Evolutionary conservation across 108 stramenopile genomes (phyloP).

Genomic region (Seminavis robusta): DNA sequence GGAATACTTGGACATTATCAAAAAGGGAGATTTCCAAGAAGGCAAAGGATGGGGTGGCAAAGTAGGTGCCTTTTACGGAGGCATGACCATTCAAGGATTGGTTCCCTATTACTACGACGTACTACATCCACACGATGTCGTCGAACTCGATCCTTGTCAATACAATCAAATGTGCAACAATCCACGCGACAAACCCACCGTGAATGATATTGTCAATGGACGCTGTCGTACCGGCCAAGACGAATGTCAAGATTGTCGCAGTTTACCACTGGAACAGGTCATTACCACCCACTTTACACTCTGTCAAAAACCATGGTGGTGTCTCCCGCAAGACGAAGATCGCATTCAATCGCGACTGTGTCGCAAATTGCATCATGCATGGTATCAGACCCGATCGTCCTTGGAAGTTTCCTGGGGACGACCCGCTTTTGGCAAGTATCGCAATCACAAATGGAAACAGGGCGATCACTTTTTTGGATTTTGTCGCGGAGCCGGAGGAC

Average conservation of each 20-base stretch:
- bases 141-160: constrained; percentile 83
- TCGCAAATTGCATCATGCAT: constrained; percentile 28
- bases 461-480: constrained; percentile 59
- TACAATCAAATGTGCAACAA: constrained; percentile 93
- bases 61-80: constrained; percentile 77
- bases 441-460: constrained; percentile 33
- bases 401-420: constrained; percentile 56
- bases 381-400: constrained; percentile 43
- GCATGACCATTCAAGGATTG: constrained; percentile 86
- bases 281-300: constrained; percentile 85
- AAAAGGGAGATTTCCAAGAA: constrained; percentile 23
- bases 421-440: constrained; percentile 27
- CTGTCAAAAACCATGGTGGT: constrained; percentile 91
- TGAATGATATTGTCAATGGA: constrained; percentile 46
- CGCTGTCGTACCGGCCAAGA: constrained; percentile 42
- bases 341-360: constrained; percentile 35
- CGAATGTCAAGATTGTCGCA: constrained; percentile 70
- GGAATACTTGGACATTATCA: constrained; percentile 75
- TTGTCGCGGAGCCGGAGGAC: constrained; percentile 42
- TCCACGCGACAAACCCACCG: constrained; percentile 42
- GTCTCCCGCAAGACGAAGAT: constrained; percentile 44
- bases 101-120: constrained; percentile 83
- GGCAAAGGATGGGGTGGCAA: constrained; percentile 72
- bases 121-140: constrained; percentile 46
- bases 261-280: constrained; percentile 41